phyloP scores from a whole-genome alignment of 1,284 basidiomycete species.

The Malassezia caprae region DNA sequence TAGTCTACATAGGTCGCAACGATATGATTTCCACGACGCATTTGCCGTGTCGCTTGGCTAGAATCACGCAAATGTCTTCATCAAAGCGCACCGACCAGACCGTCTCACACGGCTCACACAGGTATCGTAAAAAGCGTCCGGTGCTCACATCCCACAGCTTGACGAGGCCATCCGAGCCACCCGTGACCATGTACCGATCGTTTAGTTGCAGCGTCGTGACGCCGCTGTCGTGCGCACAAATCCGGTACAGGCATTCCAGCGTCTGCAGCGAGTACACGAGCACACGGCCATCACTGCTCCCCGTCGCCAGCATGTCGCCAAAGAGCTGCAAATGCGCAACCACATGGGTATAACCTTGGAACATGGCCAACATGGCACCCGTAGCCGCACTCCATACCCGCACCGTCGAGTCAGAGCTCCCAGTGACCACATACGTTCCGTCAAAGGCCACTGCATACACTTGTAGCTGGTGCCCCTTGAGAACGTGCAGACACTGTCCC shows the following conservation, averaged over 20 bases:
- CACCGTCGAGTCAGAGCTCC: slow-evolving; percentile 56
- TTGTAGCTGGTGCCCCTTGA: slow-evolving; percentile 80
- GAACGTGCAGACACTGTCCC: slow-evolving; percentile 65
- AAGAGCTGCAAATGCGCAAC: slow-evolving; percentile 86
- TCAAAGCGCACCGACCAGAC: slow-evolving; percentile 79
- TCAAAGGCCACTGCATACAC: slow-evolving; percentile 91
- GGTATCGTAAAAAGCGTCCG: slow-evolving; percentile 37
- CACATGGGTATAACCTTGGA: slow-evolving; percentile 86
- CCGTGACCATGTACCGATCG: slow-evolving; percentile 52
- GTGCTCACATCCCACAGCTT: slow-evolving; percentile 61
- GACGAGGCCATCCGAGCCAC: slow-evolving; percentile 83
- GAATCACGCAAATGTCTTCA: slow-evolving; percentile 67
- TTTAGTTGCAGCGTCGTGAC: slow-evolving; percentile 86
- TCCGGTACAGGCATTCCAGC: slow-evolving; percentile 51
- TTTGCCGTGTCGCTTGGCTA: slow-evolving; percentile 71
- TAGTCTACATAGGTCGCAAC: slow-evolving; percentile 19
- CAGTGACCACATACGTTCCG: slow-evolving; percentile 71
- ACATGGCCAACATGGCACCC: slow-evolving; percentile 70
- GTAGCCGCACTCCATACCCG: slow-evolving; percentile 52
- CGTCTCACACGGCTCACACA: slow-evolving; percentile 54
- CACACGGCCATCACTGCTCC: slow-evolving; percentile 84
- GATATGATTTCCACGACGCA: slow-evolving; percentile 72
- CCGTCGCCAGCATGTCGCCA: slow-evolving; percentile 65
- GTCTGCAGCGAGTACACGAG: slow-evolving; percentile 72
- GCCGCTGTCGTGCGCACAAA: slow-evolving; percentile 66